phyloP scores from a whole-genome alignment of 345 rosid species.

The Gossypium mustelinum region DNA sequence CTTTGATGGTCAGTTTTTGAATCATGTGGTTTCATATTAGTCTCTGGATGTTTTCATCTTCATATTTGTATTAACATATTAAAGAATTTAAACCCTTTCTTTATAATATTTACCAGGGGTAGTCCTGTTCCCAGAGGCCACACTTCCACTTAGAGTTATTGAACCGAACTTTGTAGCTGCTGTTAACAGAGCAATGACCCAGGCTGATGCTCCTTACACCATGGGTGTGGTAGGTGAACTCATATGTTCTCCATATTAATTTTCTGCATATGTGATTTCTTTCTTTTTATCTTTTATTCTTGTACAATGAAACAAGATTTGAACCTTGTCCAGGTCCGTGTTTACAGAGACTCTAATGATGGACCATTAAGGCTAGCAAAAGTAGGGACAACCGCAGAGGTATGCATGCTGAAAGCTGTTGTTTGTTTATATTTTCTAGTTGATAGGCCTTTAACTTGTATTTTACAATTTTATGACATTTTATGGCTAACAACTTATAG shows the following conservation, averaged over 20 bases:
- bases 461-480: not conserved
- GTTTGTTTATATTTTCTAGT: not conserved
- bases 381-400: slow-evolving; percentile 97
- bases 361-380: slow-evolving; percentile 45
- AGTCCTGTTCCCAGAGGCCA: slow-evolving; percentile 92
- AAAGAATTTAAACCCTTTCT: slow-evolving; percentile 3
- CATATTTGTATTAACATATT: not conserved
- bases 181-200: slow-evolving; percentile 75
- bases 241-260: slow-evolving; percentile 7
- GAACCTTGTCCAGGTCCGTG: slow-evolving; percentile 50
- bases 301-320: slow-evolving; percentile 10
- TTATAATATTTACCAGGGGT: slow-evolving; percentile 55
- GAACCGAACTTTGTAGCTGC: slow-evolving; percentile 70
- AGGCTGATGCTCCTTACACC: slow-evolving; percentile 64
- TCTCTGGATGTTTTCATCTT: not conserved
- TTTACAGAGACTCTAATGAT: slow-evolving; percentile 38
- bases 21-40: not conserved
- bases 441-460: not conserved
- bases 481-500: not conserved
- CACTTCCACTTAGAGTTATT: slow-evolving; percentile 84
- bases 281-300: slow-evolving; percentile 9
- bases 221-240: slow-evolving; percentile 84
- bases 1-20: not conserved
- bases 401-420: slow-evolving; percentile 21
- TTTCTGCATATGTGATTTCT: not conserved